These are phyloP conservation scores for Aspergillus melleus DNA, from an alignment of 2,329 filamentous ascomycete genomes.

Conservation along the genomic window DNA sequence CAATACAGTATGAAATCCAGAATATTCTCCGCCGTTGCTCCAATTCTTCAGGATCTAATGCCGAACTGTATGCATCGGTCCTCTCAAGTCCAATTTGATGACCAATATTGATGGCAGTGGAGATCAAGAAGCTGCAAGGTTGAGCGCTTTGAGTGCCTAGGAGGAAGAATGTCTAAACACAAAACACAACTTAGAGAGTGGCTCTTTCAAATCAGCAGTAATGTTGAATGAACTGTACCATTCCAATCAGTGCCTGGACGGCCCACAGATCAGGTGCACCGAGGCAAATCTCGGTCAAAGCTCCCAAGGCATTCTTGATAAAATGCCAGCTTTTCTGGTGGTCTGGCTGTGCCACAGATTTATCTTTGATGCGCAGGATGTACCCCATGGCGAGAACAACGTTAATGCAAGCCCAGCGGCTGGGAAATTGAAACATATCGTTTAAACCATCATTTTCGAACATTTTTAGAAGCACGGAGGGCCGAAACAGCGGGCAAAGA, in stretches of 20 bases:
- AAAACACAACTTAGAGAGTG: background rate
- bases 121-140: background rate
- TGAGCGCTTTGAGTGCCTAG: background rate
- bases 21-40: constrained; percentile 7
- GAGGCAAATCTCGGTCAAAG: constrained; percentile 14
- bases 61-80: background rate
- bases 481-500: constrained; percentile 14
- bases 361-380: constrained; percentile 7
- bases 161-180: background rate
- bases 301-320: constrained; percentile 17
- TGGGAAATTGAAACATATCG: constrained; percentile 2
- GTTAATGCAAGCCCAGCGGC: constrained; percentile 17
- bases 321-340: constrained; percentile 17
- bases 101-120: background rate
- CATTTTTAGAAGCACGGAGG: constrained; percentile 9
- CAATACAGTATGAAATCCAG: constrained; percentile 19
- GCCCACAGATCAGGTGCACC: constrained; percentile 15
- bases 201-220: background rate
- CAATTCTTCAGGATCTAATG: background rate
- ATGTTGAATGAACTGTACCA: constrained; percentile 6
- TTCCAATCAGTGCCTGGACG: constrained; percentile 15
- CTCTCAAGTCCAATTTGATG: background rate
- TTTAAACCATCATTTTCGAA: constrained; percentile 10
- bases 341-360: constrained; percentile 1
- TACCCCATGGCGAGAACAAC: constrained; percentile 15